These are phyloP conservation scores for Choanephora cucurbitarum DNA, from an alignment of 371 early-diverging fungal species.

Conservation along the genomic window DNA sequence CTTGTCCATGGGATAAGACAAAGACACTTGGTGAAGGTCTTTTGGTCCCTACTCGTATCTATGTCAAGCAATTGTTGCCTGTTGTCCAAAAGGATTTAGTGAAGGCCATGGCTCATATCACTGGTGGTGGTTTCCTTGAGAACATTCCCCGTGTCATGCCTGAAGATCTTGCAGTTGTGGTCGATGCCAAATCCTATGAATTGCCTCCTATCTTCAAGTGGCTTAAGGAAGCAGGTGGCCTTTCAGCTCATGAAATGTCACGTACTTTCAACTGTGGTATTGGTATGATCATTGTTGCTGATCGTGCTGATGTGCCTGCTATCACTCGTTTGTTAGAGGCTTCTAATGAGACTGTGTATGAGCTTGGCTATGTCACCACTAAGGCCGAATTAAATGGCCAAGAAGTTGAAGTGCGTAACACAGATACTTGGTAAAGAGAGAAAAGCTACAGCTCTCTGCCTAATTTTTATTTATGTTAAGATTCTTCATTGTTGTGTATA, in stretches of 20 bases:
- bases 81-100: conserved; percentile 74
- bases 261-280: conserved; percentile 99
- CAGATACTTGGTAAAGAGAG: conserved; percentile 46
- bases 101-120: conserved; percentile 97
- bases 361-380: conserved; percentile 64
- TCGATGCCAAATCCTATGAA: conserved; percentile 83
- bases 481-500: conserved; percentile 17
- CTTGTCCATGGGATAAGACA: conserved; percentile 82
- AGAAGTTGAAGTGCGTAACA: conserved; percentile 61
- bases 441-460: conserved; percentile 8
- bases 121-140: conserved; percentile 97
- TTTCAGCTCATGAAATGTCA: conserved; percentile 86
- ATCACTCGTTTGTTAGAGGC: conserved; percentile 63
- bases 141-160: conserved; percentile 97
- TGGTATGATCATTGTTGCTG: conserved; percentile 95
- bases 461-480: background rate
- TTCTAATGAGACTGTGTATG: conserved; percentile 64
- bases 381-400: conserved; percentile 57
- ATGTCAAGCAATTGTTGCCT: conserved; percentile 89
- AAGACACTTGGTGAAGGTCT: conserved; percentile 80
- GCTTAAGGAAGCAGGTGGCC: conserved; percentile 85
- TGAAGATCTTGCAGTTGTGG: conserved; percentile 66
- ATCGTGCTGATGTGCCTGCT: conserved; percentile 57
- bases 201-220: conserved; percentile 94
- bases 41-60: conserved; percentile 92